A percentile compares a stretch with the other conserved stretches of the same genome.
phyloP scores from a whole-genome alignment of 2,329 filamentous ascomycete species.

The Apiospora aurea region DNA sequence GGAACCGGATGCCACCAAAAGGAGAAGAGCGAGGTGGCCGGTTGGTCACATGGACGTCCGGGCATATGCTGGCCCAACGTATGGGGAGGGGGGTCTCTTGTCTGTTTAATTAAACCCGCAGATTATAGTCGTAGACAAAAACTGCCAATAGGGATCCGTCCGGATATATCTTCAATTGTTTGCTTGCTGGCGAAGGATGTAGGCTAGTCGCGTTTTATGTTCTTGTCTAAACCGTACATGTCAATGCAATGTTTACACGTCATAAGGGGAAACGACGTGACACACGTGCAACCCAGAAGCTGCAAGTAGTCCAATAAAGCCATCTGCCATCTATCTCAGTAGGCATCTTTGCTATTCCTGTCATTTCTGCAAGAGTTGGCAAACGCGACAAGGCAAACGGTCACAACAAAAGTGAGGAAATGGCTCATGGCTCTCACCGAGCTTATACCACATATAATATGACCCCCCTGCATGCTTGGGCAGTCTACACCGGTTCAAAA shows the following conservation, averaged over 20 bases:
- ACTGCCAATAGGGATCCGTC: neutral
- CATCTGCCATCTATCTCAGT: neutral
- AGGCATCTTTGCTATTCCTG: neutral
- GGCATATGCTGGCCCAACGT: neutral
- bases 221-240: neutral
- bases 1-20: neutral
- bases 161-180: neutral
- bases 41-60: neutral
- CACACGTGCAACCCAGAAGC: neutral
- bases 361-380: neutral
- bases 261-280: neutral
- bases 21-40: neutral
- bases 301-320: neutral
- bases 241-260: neutral
- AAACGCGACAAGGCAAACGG: neutral
- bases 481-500: conserved; percentile 14
- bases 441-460: neutral
- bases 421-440: neutral
- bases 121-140: neutral
- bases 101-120: neutral
- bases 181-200: neutral
- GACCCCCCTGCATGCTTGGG: neutral
- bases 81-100: neutral
- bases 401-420: neutral
- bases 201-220: neutral